A percentile compares a stretch with the other conserved stretches of the same genome.
Evolutionary conservation across 139 green algal species (phyloP).

Genomic region (Raphidocelis subcapitata): DNA sequence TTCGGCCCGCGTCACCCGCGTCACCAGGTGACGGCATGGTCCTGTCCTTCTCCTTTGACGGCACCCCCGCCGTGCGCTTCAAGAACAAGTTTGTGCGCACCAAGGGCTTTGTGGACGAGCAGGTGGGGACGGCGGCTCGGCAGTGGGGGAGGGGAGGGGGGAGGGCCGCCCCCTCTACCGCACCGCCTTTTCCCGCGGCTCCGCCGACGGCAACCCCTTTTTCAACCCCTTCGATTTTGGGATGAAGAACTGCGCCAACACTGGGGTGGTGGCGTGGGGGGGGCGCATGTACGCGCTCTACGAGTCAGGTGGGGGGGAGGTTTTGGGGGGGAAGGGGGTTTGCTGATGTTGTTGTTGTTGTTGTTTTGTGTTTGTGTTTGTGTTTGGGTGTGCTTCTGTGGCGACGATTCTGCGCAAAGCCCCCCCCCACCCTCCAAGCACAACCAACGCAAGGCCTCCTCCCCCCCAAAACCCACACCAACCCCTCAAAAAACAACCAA

Average conservation of each 20-base stretch:
- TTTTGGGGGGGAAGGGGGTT: background rate
- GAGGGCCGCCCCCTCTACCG: slow-evolving; percentile 38
- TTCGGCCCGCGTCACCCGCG: background rate
- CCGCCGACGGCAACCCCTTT: slow-evolving; percentile 36
- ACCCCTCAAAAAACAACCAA: too few relatives aligned
- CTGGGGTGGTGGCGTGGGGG: slow-evolving; percentile 48
- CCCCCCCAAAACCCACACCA: too few relatives aligned
- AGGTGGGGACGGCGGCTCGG: slow-evolving; percentile 25
- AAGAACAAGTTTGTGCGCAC: slow-evolving; percentile 57
- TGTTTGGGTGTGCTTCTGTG: background rate
- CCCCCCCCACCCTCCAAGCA: too few relatives aligned
- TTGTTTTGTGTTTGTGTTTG: background rate
- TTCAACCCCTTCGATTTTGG: slow-evolving; percentile 57
- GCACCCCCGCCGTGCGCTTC: slow-evolving; percentile 26
- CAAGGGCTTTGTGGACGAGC: slow-evolving; percentile 54
- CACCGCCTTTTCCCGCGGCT: slow-evolving; percentile 44
- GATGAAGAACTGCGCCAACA: slow-evolving; percentile 64
- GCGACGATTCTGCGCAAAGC: too few relatives aligned
- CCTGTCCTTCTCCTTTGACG: slow-evolving; percentile 39
- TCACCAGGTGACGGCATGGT: slow-evolving; percentile 42
- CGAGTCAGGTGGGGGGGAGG: slow-evolving; percentile 4
- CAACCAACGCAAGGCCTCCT: too few relatives aligned
- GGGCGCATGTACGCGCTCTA: slow-evolving; percentile 41
- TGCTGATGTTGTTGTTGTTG: background rate
- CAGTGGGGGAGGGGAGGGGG: slow-evolving; percentile 8